Base-by-base conservation (phyloP, 2,329 filamentous ascomycete species). In the Colletotrichum tropicicola region DNA sequence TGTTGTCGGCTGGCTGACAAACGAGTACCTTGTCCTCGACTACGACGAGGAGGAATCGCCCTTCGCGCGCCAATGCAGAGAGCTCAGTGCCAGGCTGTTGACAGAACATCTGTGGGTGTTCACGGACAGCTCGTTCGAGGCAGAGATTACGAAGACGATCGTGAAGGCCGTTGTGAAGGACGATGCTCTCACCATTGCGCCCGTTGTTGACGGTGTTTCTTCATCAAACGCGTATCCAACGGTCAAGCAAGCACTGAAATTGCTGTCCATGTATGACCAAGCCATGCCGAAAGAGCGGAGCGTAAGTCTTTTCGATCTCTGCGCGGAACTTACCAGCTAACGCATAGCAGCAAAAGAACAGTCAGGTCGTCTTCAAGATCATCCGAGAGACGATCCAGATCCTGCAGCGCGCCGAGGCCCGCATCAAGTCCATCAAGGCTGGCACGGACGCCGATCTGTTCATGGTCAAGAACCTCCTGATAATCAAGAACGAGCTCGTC, bases 401-500 rank as follows among this genome's bases (percentile, higher is more conserved):
- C 4, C 86, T 99, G 17, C 88, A 94, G 68, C 86, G 89, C 53
- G 95, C 93, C 27, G 92, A 94, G 69, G 81, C 85, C 6, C 87
- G 87, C 65, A 91, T 97, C 70, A 86, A 89, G 59, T 85, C 85
- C 35, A 88, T 87, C 67, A 85, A 83, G 68, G 73, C 78, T 59
- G 83, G 85, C 21, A 74, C 90, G 6, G 94, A 98, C 74, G 87
- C 92, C 0, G 92, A 97, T 70, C 85, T 99, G 5, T 99, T 99
- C 78, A 90, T 98, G 73, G 91, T 99, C 71, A 96, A 95, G 71
- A 97, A 99, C 75, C 86, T 99, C 2, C 90, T 99, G 52, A 91
- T 98, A 52, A 87, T 99, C 54, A 98, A 98, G 78, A 97, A 98
- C 74, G 93, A 98, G 75, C 92, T 99, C 54, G 90, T 99, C 25